A percentile compares a stretch with the other conserved stretches of the same genome.
phyloP scores from a whole-genome alignment of 331 rosid genomes.

The Dryas integrifolia region DNA sequence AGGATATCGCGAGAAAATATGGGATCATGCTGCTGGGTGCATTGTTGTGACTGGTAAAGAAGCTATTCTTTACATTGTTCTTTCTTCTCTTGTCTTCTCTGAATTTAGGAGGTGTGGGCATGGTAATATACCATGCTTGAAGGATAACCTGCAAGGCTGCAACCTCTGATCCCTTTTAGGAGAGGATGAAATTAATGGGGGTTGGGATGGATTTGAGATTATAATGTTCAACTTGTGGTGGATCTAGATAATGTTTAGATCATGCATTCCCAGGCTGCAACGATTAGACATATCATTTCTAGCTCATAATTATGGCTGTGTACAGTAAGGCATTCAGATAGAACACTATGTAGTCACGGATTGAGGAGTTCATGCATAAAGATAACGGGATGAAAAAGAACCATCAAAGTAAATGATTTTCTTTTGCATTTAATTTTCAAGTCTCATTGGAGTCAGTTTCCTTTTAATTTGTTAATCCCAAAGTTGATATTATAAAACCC shows the following conservation, averaged over 20 bases:
- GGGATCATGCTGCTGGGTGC: slow-evolving; percentile 99
- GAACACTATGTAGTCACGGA: neutral
- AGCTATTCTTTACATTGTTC: neutral
- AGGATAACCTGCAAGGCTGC: neutral
- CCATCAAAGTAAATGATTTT: neutral
- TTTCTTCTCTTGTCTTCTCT: neutral
- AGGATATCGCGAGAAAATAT: slow-evolving; percentile 95
- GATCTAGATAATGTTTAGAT: neutral
- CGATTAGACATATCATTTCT: neutral
- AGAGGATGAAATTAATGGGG: neutral
- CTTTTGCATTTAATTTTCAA: neutral
- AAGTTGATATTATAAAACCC: neutral
- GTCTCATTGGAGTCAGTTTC: neutral
- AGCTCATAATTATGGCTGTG: neutral
- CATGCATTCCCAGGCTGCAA: neutral
- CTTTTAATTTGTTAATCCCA: neutral
- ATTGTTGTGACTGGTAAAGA: slow-evolving; percentile 77
- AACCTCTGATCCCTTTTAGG: neutral
- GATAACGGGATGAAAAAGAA: neutral
- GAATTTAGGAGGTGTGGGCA: neutral
- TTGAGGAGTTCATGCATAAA: neutral
- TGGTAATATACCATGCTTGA: neutral
- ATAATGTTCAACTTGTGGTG: neutral
- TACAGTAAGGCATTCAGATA: neutral
- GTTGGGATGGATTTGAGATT: neutral